Percentiles rank a stretch among this genome's conserved stretches.
Evolutionary conservation across 1,139 yeast species (phyloP).

Genomic region (Torulaspora globosa): DNA sequence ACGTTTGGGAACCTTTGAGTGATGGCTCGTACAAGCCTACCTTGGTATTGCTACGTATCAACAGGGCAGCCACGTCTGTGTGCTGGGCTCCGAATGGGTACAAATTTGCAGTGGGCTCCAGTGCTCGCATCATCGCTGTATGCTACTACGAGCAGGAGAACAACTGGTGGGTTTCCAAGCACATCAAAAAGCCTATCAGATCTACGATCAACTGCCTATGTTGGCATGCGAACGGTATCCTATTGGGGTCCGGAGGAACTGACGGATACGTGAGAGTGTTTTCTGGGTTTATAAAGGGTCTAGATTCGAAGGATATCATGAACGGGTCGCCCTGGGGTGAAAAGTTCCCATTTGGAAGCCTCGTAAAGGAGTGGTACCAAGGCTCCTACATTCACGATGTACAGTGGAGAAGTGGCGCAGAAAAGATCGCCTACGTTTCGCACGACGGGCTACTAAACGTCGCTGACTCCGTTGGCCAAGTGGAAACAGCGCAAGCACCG

Average conservation of each 20-base stretch:
- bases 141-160: slow-evolving; percentile 95
- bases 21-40: slow-evolving; percentile 77
- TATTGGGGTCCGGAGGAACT: slow-evolving; percentile 87
- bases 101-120: slow-evolving; percentile 96
- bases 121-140: slow-evolving; percentile 89
- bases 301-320: slow-evolving; percentile 73
- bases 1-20: slow-evolving; percentile 82
- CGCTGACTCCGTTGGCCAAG: slow-evolving; percentile 42
- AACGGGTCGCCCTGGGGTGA: slow-evolving; percentile 84
- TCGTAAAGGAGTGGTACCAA: slow-evolving; percentile 80
- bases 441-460: slow-evolving; percentile 76
- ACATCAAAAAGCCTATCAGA: slow-evolving; percentile 86
- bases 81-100: slow-evolving; percentile 90
- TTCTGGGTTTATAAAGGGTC: slow-evolving; percentile 86
- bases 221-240: slow-evolving; percentile 94
- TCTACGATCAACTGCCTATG: slow-evolving; percentile 80
- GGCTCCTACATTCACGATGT: slow-evolving; percentile 95
- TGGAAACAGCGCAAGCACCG: slow-evolving; percentile 72
- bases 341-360: slow-evolving; percentile 89
- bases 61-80: slow-evolving; percentile 90
- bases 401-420: slow-evolving; percentile 75
- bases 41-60: slow-evolving; percentile 83
- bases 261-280: slow-evolving; percentile 94
- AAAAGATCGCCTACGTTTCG: slow-evolving; percentile 71
- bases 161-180: slow-evolving; percentile 99